Evolutionary conservation across 2,329 filamentous ascomycete species (phyloP).

Genomic region (Sphaerostilbella broomeana): DNA sequence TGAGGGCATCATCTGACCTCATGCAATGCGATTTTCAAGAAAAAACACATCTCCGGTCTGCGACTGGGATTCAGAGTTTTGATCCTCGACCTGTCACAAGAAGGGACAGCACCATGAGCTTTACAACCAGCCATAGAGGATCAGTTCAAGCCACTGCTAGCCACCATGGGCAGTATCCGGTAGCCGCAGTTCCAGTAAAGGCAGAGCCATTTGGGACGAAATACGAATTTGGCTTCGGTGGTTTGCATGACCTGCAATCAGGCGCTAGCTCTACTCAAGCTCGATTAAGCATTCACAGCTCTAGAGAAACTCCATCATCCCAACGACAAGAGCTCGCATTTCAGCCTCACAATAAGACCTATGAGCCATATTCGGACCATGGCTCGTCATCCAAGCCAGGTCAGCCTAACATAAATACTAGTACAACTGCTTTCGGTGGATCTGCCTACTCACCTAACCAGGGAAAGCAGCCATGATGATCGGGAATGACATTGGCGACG

Average conservation of each 20-base stretch:
- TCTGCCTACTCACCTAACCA: too few relatives aligned
- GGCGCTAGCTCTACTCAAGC: not conserved
- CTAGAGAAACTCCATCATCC: too few relatives aligned
- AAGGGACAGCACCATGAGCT: not conserved
- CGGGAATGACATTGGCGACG: too few relatives aligned
- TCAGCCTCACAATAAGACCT: too few relatives aligned
- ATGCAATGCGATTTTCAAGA: conserved; percentile 6
- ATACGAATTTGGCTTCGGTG: conserved; percentile 1
- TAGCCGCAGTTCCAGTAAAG: not conserved
- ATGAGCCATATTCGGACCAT: too few relatives aligned
- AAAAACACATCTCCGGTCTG: not conserved
- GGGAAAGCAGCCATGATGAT: too few relatives aligned
- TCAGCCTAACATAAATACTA: too few relatives aligned
- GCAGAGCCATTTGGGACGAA: not conserved
- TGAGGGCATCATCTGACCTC: conserved; percentile 1
- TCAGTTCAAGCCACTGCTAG: not conserved
- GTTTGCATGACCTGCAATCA: not conserved
- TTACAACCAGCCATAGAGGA: not conserved
- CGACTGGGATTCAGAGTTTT: not conserved
- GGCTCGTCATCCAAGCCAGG: too few relatives aligned
- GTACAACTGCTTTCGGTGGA: too few relatives aligned
- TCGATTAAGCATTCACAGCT: too few relatives aligned
- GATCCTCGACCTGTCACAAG: conserved; percentile 1
- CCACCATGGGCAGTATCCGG: not conserved
- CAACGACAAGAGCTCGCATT: too few relatives aligned